Conservation (phyloP, 2,329 filamentous ascomycete genomes). For the Verticillium alfalfae region DNA sequence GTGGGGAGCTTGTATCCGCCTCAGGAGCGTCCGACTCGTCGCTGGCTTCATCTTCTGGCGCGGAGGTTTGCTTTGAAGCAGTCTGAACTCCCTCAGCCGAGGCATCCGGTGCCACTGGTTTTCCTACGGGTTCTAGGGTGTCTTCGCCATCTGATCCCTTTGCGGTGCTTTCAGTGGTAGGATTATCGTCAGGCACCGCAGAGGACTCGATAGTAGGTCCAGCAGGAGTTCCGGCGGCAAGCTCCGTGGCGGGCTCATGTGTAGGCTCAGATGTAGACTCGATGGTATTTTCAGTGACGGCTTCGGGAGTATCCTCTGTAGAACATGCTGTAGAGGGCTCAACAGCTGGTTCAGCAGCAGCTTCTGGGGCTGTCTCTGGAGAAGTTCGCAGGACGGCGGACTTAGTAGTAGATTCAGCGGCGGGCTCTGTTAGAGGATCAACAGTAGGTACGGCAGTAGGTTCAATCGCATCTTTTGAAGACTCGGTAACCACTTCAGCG, state of each 20-base stretch:
- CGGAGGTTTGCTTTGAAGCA: too few species aligned
- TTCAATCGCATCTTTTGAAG: not conserved
- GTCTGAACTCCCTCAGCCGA: not conserved
- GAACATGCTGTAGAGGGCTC: not conserved
- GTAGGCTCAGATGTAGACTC: not conserved
- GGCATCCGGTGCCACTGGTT: not conserved
- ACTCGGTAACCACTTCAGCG: not conserved
- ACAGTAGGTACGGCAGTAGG: not conserved
- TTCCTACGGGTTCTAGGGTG: not conserved
- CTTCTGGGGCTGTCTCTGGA: not conserved
- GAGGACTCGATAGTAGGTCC: not conserved
- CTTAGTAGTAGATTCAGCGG: not conserved
- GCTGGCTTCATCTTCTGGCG: too few species aligned
- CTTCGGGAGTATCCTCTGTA: not conserved
- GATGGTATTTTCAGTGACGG: not conserved
- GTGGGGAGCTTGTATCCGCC: not conserved
- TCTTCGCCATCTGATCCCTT: not conserved
- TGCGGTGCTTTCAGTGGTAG: not conserved
- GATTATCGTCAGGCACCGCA: not conserved
- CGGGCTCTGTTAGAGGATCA: not conserved
- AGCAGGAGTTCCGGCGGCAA: not conserved
- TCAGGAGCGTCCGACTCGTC: not conserved
- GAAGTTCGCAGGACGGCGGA: not conserved
- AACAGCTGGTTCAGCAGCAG: not conserved
- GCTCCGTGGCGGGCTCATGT: not conserved